Conservation (phyloP, 228 moss, liverwort and hornwort species). For the Sphagnum magellanicum region DNA sequence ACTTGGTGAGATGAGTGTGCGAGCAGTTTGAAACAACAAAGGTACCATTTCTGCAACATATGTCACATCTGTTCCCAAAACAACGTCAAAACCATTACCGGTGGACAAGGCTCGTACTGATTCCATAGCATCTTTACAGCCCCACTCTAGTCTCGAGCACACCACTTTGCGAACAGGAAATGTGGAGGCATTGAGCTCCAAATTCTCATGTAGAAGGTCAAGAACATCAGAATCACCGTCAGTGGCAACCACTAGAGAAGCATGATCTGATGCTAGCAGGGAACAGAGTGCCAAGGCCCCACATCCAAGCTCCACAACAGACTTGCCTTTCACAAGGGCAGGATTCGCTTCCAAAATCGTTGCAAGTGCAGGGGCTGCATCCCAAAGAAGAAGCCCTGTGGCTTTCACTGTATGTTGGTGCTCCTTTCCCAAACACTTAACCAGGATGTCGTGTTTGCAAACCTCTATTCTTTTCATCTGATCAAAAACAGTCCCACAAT, state of each 20-base stretch:
- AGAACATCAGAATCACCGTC: constrained; percentile 67
- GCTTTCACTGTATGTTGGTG: constrained; percentile 73
- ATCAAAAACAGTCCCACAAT: too few relatives aligned
- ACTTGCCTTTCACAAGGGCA: constrained; percentile 33
- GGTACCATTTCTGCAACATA: constrained; percentile 85
- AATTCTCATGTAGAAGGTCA: constrained; percentile 60
- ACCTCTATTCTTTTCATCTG: constrained; percentile 38
- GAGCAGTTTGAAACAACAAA: constrained; percentile 68
- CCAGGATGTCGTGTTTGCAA: constrained; percentile 40
- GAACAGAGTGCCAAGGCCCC: constrained; percentile 86
- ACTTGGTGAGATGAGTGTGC: constrained; percentile 34
- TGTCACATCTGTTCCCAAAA: constrained; percentile 84
- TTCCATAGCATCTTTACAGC: constrained; percentile 49
- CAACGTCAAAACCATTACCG: constrained; percentile 44
- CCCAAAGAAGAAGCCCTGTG: constrained; percentile 91
- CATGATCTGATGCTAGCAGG: constrained; percentile 50
- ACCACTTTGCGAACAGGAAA: constrained; percentile 35
- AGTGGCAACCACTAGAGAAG: constrained; percentile 53
- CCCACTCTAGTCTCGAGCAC: constrained; percentile 69
- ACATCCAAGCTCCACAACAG: constrained; percentile 94
- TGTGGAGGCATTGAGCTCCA: constrained; percentile 48
- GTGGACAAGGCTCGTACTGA: constrained; percentile 21
- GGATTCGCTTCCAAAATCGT: constrained; percentile 65
- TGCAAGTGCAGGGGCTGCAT: constrained; percentile 78
- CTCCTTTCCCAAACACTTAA: constrained; percentile 64